Conservation (phyloP, 129 eudicot genomes). For the Oenanthe sinensis region DNA sequence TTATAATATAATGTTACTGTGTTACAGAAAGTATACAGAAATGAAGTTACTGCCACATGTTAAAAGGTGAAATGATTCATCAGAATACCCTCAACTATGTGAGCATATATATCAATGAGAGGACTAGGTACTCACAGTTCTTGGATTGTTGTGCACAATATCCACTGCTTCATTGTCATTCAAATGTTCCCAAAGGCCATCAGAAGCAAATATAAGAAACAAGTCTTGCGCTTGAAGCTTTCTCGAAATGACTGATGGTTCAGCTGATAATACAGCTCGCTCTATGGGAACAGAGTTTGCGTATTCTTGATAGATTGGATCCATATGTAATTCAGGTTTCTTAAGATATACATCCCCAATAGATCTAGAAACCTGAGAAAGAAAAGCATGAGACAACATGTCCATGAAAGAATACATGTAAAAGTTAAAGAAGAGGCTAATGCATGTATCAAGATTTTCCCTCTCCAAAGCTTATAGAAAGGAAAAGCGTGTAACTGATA, state of each 20-base stretch:
- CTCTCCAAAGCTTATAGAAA: conserved; percentile 3
- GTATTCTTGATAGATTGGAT: conserved; percentile 53
- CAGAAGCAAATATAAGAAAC: conserved; percentile 85
- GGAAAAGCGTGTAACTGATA: conserved; percentile 1
- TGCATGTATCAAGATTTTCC: conserved; percentile 16
- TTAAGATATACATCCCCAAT: conserved; percentile 88
- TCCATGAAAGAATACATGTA: not conserved
- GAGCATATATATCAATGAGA: no score
- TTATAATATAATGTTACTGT: not conserved
- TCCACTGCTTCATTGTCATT: conserved; percentile 74
- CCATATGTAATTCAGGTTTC: conserved; percentile 77
- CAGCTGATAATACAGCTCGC: conserved; percentile 67
- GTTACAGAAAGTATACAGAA: not conserved
- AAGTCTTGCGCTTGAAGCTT: conserved; percentile 66
- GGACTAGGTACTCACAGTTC: conserved; percentile 49
- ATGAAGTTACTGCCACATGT: not conserved
- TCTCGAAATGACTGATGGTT: conserved; percentile 63
- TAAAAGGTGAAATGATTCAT: not conserved
- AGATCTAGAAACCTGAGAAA: conserved; percentile 88
- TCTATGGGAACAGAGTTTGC: conserved; percentile 58
- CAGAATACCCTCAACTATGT: not conserved
- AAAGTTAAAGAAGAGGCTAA: conserved; percentile 8
- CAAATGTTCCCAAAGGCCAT: conserved; percentile 94
- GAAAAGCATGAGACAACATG: not conserved
- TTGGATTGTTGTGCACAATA: conserved; percentile 68